phyloP scores from a whole-genome alignment of 2,329 filamentous ascomycete species.

The Triangularia setosa region DNA sequence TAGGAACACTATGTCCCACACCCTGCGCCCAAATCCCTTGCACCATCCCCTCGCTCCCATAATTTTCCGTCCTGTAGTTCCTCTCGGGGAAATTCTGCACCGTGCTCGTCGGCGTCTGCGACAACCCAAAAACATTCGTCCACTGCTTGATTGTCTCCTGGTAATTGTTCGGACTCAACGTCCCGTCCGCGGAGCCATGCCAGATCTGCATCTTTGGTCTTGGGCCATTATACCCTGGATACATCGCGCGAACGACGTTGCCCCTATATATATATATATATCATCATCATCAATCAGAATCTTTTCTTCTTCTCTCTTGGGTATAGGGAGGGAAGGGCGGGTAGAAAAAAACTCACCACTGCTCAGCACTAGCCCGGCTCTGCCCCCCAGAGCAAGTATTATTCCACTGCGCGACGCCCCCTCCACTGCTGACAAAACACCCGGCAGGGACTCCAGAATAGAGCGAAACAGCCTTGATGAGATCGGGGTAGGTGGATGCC shows the following conservation, averaged over 20 bases:
- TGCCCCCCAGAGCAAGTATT: slow-evolving; percentile 46
- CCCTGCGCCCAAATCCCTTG: slow-evolving; percentile 34
- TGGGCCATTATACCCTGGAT: slow-evolving; percentile 37
- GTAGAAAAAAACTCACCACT: slow-evolving; percentile 10
- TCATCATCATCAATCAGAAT: background rate
- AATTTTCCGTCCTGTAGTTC: slow-evolving; percentile 39
- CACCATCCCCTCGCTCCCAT: slow-evolving; percentile 31
- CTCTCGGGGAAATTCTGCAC: slow-evolving; percentile 34
- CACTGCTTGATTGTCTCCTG: slow-evolving; percentile 56
- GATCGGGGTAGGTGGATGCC: slow-evolving; percentile 40
- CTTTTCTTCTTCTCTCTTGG: no score
- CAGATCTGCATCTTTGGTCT: slow-evolving; percentile 57
- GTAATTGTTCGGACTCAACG: slow-evolving; percentile 51
- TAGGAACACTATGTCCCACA: slow-evolving; percentile 27
- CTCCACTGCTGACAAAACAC: slow-evolving; percentile 38
- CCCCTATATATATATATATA: slow-evolving; percentile 39
- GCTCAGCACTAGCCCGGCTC: slow-evolving; percentile 38
- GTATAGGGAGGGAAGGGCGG: no score
- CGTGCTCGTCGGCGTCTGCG: slow-evolving; percentile 30
- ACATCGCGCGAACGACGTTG: slow-evolving; percentile 40
- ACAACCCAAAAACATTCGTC: slow-evolving; percentile 47
- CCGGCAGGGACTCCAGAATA: slow-evolving; percentile 41
- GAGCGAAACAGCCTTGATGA: slow-evolving; percentile 36
- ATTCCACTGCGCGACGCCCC: slow-evolving; percentile 48
- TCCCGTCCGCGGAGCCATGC: slow-evolving; percentile 51